A percentile compares a stretch with the other conserved stretches of the same genome.
Conservation (phyloP, 768 basidiomycete species). For the Polyporus arcularius region DNA sequence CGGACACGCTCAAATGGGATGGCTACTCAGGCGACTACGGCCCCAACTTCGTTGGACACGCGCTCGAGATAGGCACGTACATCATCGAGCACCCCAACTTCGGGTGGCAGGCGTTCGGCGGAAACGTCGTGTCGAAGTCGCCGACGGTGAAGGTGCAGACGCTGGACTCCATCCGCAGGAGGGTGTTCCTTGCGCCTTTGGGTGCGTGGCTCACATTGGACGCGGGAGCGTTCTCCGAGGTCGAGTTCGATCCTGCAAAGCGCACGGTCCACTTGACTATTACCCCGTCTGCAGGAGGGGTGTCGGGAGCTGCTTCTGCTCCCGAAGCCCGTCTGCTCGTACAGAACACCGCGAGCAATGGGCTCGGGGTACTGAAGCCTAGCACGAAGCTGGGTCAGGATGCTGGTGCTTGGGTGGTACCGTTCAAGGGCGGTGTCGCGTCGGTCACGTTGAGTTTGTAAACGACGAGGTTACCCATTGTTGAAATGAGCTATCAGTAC, state of each 20-base stretch:
- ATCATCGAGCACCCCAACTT: constrained; percentile 57
- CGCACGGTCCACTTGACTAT: constrained; percentile 44
- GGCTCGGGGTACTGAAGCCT: constrained; percentile 42
- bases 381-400: constrained; percentile 38
- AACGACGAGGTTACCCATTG: not conserved
- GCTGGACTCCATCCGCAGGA: constrained; percentile 49
- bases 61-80: constrained; percentile 45
- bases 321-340: constrained; percentile 47
- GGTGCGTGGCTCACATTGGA: constrained; percentile 48
- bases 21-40: constrained; percentile 62
- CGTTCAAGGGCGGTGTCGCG: constrained; percentile 42
- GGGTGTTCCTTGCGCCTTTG: constrained; percentile 53
- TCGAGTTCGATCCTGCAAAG: constrained; percentile 42
- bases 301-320: constrained; percentile 44
- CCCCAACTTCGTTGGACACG: constrained; percentile 57
- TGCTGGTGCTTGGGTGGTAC: constrained; percentile 50
- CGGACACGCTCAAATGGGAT: constrained; percentile 58
- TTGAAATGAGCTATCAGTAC: not conserved
- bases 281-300: constrained; percentile 40
- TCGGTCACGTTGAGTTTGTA: constrained; percentile 21
- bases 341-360: constrained; percentile 41
- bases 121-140: constrained; percentile 43
- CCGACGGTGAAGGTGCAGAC: constrained; percentile 45
- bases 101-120: constrained; percentile 64
- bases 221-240: constrained; percentile 50